A percentile compares a stretch with the other conserved stretches of the same genome.
phyloP scores from a whole-genome alignment of 495 filamentous ascomycete genomes.

The Chaetomium fimeti region DNA sequence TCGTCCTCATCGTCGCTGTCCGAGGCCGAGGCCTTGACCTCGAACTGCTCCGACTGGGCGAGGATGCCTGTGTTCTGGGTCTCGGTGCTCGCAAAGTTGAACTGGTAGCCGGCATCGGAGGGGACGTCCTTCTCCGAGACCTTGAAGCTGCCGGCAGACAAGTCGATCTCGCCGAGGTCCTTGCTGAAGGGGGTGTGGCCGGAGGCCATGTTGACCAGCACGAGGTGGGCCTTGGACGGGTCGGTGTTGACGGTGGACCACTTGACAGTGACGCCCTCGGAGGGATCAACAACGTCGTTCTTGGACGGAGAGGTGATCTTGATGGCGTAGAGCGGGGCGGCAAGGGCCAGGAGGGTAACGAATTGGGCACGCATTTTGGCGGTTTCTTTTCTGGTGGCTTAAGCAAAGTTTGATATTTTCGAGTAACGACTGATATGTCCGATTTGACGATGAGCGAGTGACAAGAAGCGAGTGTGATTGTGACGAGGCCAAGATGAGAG shows the following conservation, averaged over 20 bases:
- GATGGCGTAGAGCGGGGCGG: conserved; percentile 29
- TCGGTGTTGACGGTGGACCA: conserved; percentile 34
- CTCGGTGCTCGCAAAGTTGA: conserved; percentile 35
- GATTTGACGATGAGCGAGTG: conserved; percentile 2
- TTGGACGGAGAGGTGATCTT: conserved; percentile 32
- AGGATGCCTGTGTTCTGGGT: conserved; percentile 32
- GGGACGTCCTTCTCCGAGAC: conserved; percentile 24
- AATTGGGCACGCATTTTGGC: conserved; percentile 31
- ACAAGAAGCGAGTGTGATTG: conserved; percentile 9
- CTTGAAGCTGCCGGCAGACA: conserved; percentile 25
- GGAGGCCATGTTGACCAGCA: conserved; percentile 37
- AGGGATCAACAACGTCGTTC: conserved; percentile 26
- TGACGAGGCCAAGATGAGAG: neutral
- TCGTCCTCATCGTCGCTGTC: conserved; percentile 17
- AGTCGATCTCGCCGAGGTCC: conserved; percentile 35
- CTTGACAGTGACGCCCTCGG: conserved; percentile 28
- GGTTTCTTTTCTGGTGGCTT: conserved; percentile 8
- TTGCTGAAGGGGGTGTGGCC: conserved; percentile 33
- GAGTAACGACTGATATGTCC: conserved; percentile 1
- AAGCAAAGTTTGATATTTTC: neutral
- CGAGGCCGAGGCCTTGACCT: conserved; percentile 19
- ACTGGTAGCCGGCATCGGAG: conserved; percentile 30
- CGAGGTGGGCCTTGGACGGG: conserved; percentile 29
- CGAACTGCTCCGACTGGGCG: conserved; percentile 36
- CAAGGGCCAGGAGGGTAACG: conserved; percentile 24